Evolutionary conservation across 31 red algal species (phyloP), one percentile per base, ranked within the genome.

Genomic region (Endocladia muricata): DNA sequence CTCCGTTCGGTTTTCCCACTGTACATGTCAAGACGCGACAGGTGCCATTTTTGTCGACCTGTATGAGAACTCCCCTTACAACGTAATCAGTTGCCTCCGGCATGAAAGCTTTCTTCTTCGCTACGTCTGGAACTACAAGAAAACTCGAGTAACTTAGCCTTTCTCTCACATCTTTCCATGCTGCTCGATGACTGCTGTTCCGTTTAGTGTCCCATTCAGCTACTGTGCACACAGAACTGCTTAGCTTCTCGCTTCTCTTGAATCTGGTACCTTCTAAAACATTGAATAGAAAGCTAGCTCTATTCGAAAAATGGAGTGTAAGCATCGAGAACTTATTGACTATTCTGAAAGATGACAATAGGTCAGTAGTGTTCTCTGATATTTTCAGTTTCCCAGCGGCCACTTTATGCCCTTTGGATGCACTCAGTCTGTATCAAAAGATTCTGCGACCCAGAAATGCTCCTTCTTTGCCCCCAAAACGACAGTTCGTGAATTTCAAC

Each of bases 221-320:
- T 70, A 70, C 41, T 26, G 41, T 25, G n/a, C 36, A 15, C 9
- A 7, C 32, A 7, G 17, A 26, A n/a, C 65, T 15, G 4, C 30
- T 6, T n/a, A n/a, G n/a, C 34, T 30, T 35, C 65, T 70, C 41
- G 11, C 30, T 70, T 36, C 30, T 6, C 4, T 70, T 70, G 15
- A 37, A 70, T 6, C 37, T 25, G 15, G 65, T 28, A 13, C 65
- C 65, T 41, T 42, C 15, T 9, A 40, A 25, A 15, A 70, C 65
- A 40, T 36, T 8, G 34, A n/a, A 25, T 36, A 70, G 34, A 41
- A 36, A 36, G 9, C 9, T 30, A 9, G 11, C 34, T 8, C 4
- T 70, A 9, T 70, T 36, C 7, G 65, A 26, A 17, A 42, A 70
- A 70, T 70, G 65, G 65, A 41, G 32, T 5, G 41, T 25, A 42